These are phyloP conservation scores for Rhodomyrtus psidioides DNA, from an alignment of 441 rosid species.

Conservation along the genomic window DNA sequence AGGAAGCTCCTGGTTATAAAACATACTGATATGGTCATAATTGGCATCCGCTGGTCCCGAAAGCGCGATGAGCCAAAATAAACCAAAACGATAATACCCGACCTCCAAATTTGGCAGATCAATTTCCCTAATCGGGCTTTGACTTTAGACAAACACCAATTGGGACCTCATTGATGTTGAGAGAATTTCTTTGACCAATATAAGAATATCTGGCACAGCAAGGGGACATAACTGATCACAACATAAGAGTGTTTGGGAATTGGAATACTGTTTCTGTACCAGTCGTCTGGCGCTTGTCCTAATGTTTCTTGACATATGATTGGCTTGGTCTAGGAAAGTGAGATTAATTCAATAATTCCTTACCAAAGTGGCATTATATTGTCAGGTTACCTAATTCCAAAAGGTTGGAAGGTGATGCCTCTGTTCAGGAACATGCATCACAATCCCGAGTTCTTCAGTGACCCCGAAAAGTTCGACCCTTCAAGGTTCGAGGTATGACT, in stretches of 20 bases:
- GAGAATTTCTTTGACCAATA: neutral
- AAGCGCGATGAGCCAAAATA: neutral
- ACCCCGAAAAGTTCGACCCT: constrained; percentile 72
- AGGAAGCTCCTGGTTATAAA: neutral
- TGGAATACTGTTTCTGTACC: neutral
- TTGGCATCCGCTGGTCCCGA: neutral
- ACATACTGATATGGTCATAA: neutral
- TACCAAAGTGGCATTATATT: neutral
- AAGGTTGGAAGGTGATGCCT: constrained; percentile 86
- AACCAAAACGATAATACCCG: neutral
- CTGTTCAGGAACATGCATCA: constrained; percentile 68
- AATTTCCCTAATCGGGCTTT: neutral
- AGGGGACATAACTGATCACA: neutral
- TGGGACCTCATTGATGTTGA: neutral
- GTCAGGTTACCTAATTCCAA: constrained; percentile 65
- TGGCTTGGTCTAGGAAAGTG: neutral
- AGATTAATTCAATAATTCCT: neutral
- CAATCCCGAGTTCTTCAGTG: constrained; percentile 45
- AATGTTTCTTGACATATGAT: neutral
- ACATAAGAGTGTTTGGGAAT: neutral
- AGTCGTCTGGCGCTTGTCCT: neutral
- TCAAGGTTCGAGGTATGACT: constrained; percentile 59
- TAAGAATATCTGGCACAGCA: neutral
- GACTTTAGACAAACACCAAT: neutral
- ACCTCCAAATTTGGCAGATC: neutral